Evolutionary conservation across 2,329 filamentous ascomycete species (phyloP).

Genomic region (Pseudocercospora fijiensis): DNA sequence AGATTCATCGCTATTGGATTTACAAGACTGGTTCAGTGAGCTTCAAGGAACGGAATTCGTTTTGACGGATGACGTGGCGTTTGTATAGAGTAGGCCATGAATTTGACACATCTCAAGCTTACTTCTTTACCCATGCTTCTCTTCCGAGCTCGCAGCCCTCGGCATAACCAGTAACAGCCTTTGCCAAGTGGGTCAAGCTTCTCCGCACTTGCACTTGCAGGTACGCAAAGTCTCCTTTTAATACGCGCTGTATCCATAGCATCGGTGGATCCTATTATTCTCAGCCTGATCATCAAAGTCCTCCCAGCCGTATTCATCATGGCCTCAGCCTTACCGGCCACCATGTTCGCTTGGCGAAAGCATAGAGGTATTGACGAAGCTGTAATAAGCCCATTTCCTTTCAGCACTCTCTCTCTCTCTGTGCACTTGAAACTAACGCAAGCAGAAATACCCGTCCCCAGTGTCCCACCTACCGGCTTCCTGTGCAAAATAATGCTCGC

Average conservation of each 20-base stretch:
- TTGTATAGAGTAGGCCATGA: neutral
- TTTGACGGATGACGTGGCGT: neutral
- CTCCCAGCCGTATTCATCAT: neutral
- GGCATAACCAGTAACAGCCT: neutral
- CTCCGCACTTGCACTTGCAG: neutral
- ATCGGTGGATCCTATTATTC: neutral
- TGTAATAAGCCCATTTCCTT: slow-evolving; percentile 25
- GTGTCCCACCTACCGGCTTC: slow-evolving; percentile 30
- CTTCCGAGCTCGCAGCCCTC: neutral
- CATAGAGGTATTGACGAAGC: slow-evolving; percentile 36
- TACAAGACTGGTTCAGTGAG: slow-evolving; percentile 5
- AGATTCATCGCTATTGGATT: slow-evolving; percentile 6
- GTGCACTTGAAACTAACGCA: neutral
- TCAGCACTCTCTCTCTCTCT: slow-evolving; percentile 10
- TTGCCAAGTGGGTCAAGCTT: neutral
- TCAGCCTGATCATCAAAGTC: slow-evolving; percentile 1
- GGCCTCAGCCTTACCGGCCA: slow-evolving; percentile 22
- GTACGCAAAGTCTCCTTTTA: neutral
- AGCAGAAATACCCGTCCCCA: slow-evolving; percentile 33
- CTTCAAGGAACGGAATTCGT: neutral
- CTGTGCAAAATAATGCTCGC: slow-evolving; percentile 41
- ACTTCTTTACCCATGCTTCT: neutral
- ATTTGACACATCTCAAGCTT: neutral
- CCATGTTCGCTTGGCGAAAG: slow-evolving; percentile 43
- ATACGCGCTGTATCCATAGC: neutral